Evolutionary conservation across 495 filamentous ascomycete genomes (phyloP), one percentile per base, ranked within the genome.

Genomic region (Aspergillus wentii): DNA sequence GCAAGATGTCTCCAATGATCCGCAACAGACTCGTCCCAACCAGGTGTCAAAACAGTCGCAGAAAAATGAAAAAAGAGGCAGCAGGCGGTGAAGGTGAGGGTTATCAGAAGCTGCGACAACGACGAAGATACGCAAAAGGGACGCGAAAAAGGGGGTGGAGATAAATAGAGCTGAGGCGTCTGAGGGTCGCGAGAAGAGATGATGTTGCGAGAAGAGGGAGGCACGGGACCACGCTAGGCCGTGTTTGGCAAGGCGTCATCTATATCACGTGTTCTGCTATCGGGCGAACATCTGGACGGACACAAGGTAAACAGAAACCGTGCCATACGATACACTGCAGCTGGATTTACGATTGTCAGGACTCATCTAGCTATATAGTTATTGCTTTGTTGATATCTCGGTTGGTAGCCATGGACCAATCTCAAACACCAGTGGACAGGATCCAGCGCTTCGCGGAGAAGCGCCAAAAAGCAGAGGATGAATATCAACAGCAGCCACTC

Each of bases 391-490:
- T n/a, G n/a, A n/a, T n/a, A n/a, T n/a, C n/a, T n/a, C n/a, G n/a
- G n/a, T n/a, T n/a, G n/a, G n/a, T n/a, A n/a, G n/a, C n/a, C n/a
- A n/a, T n/a, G n/a, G n/a, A n/a, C n/a, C n/a, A n/a, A n/a, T n/a
- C n/a, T n/a, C n/a, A n/a, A n/a, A n/a, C n/a, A n/a, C n/a, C n/a
- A n/a, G n/a, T n/a, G n/a, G n/a, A n/a, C n/a, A 68, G 63, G 16
- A 54, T 71, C 25, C 61, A 61, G 35, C 49, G 46, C 32, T 68
- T 71, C 19, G 53, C 48, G 7, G 37, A 64, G 16, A 62, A 60
- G 18, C 64, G 68, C 25, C 55, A 52, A 30, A 52, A 57, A 16
- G 57, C 52, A 15, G 65, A 71, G 42, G 49, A 43, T 9, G 52
- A 59, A 37, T 59, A 63, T 35, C 49, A 46, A 20, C 35, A 52